Base-by-base conservation (phyloP, 768 basidiomycete species). In the Trametes elegans region DNA sequence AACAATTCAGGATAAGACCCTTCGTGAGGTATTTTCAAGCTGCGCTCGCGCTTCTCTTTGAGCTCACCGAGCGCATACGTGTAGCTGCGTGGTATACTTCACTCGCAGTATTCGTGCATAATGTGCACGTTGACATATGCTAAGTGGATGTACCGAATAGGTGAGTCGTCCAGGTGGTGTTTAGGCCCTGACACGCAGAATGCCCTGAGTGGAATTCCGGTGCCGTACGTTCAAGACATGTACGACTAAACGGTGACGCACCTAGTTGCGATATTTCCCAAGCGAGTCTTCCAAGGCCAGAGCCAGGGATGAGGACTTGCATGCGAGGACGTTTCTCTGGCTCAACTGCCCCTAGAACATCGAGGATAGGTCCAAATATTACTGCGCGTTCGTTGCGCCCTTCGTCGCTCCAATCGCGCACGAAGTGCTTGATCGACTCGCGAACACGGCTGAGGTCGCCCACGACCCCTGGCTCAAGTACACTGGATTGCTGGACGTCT, bases 371-470 rank as follows among this genome's bases (percentile, higher is more conserved):
- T 21, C 68, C 60, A 57, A 86, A 83, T 23, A 82, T 82, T 40
- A 64, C 69, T 3, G 71, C 71, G n/a, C 87, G 76, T 66, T 89
- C 86, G 6, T 32, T 35, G 2, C 65, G 62, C 1, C 85, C 85
- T 55, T 84, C 82, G 6, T 66, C 64, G 61, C 83, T 85, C 87
- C 86, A 88, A 63, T 89, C 86, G 5, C 86, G 75, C 21, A 87
- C 75, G 55, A 85, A 84, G 64, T 88, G 87, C 67, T 85, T 85
- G 56, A 89, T 63, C 2, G 82, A 66, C 66, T 87, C 84, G 10
- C 79, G 70, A 5, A 80, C 80, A 13, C 81, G 74, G 21, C 73
- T 74, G 10, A 84, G 63, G 57, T 82, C 79, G 7, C 71, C 72
- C 5, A 60, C 18, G 10, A 57, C 9, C 3, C 36, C 35, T 2